Percentiles rank a stretch among this genome's conserved stretches.
These are phyloP conservation scores for Xylaria castorea DNA, from an alignment of 495 filamentous ascomycete species.

Conservation along the genomic window DNA sequence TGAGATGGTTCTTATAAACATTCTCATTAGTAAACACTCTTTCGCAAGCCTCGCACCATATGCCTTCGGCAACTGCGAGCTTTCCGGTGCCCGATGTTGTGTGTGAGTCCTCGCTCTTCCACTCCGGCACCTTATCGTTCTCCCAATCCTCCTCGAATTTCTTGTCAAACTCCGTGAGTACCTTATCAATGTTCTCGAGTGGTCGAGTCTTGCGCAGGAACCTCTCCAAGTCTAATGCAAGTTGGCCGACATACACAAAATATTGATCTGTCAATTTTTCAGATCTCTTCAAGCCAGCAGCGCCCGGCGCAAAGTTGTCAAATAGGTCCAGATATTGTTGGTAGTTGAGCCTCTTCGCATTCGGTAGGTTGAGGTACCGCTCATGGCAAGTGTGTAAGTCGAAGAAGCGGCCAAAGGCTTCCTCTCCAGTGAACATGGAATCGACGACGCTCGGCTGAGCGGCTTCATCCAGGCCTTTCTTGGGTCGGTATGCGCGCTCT, in stretches of 20 bases:
- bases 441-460: conserved; percentile 81
- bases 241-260: conserved; percentile 82
- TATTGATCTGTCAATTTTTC: conserved; percentile 92
- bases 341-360: conserved; percentile 82
- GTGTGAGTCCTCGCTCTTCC: conserved; percentile 66
- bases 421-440: conserved; percentile 93
- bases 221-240: conserved; percentile 82
- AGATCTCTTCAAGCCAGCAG: conserved; percentile 70
- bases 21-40: conserved; percentile 96
- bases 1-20: conserved; percentile 88
- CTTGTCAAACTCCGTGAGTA: conserved; percentile 74
- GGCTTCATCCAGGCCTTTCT: conserved; percentile 58
- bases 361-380: conserved; percentile 85
- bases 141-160: conserved; percentile 88
- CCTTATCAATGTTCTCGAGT: conserved; percentile 79
- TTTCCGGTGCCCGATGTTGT: conserved; percentile 45
- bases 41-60: conserved; percentile 89
- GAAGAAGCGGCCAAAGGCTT: conserved; percentile 87
- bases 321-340: conserved; percentile 90
- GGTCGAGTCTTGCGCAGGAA: conserved; percentile 84
- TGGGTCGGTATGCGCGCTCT: conserved; percentile 86
- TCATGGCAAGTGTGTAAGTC: conserved; percentile 87
- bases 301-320: conserved; percentile 79
- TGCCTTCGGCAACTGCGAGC: conserved; percentile 69
- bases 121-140: conserved; percentile 77